A percentile compares a stretch with the other conserved stretches of the same genome.
These are phyloP conservation scores for Crucihimalaya himalaica DNA, from an alignment of 345 rosid genomes.

Conservation along the genomic window DNA sequence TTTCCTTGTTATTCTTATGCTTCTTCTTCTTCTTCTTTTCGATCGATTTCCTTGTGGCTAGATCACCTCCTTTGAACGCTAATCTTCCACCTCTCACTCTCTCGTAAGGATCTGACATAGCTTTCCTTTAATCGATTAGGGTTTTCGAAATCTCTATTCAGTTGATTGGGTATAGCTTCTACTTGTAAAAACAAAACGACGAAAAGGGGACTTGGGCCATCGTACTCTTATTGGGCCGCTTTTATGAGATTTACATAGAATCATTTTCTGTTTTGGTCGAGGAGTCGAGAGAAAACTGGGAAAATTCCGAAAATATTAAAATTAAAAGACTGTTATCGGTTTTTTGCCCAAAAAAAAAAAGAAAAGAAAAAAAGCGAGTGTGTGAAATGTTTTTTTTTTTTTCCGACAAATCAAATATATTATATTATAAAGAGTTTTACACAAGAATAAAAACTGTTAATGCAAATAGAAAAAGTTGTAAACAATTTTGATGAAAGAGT, in stretches of 20 bases:
- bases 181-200: background rate
- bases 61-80: constrained; percentile 73
- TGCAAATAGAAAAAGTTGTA: no score
- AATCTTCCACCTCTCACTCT: constrained; percentile 68
- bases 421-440: no score
- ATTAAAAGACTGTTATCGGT: no score
- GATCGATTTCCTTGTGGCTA: constrained; percentile 67
- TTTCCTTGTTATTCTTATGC: constrained; percentile 50
- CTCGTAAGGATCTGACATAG: constrained; percentile 79
- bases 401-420: no score
- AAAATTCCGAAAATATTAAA: no score
- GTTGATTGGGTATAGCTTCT: background rate
- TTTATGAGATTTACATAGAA: background rate
- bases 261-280: no score
- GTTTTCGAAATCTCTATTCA: constrained; percentile 12
- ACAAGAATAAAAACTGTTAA: no score
- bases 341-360: no score
- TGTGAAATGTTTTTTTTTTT: no score
- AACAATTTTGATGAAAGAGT: no score
- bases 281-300: no score
- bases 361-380: no score
- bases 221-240: background rate
- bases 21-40: constrained; percentile 65
- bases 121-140: constrained; percentile 21
- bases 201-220: background rate